phyloP scores from a whole-genome alignment of 179 eudicot genomes.

The Beta corolliflora region DNA sequence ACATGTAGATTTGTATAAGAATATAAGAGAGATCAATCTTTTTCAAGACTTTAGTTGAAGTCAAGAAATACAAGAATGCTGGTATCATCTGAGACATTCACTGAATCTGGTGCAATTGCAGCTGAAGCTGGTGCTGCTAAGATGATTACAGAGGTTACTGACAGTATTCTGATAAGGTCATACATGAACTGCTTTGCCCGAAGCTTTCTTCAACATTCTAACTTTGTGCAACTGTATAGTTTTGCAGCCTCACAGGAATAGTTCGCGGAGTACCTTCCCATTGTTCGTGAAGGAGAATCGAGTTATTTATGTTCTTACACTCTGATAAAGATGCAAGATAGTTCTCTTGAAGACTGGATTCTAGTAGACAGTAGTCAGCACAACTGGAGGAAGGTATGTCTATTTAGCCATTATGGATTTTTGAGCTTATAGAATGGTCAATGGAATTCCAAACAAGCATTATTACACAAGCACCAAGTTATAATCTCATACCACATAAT shows the following conservation, averaged over 20 bases:
- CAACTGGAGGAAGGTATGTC: constrained; percentile 85
- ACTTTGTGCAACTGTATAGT: constrained; percentile 3
- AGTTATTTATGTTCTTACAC: constrained; percentile 88
- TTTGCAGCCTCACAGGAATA: constrained; percentile 86
- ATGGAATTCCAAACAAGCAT: too few species aligned
- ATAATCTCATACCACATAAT: too few species aligned
- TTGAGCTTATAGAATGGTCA: background rate
- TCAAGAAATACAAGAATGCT: constrained; percentile 31
- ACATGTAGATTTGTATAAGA: constrained; percentile 16
- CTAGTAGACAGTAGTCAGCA: constrained; percentile 94
- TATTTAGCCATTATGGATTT: background rate
- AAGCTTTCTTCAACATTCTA: background rate
- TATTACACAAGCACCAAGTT: background rate
- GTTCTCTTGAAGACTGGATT: constrained; percentile 80
- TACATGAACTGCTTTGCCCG: background rate
- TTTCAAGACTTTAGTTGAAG: constrained; percentile 24
- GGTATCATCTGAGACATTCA: constrained; percentile 29
- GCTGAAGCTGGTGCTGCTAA: constrained; percentile 95
- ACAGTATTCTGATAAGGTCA: constrained; percentile 49
- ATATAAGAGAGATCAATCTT: constrained; percentile 17
- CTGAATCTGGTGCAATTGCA: constrained; percentile 72
- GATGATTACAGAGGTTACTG: constrained; percentile 77
- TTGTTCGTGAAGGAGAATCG: constrained; percentile 54
- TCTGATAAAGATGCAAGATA: constrained; percentile 81
- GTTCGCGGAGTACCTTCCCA: constrained; percentile 74